phyloP scores from a whole-genome alignment of 148 eudicot species.

The Polygonum maritimum region DNA sequence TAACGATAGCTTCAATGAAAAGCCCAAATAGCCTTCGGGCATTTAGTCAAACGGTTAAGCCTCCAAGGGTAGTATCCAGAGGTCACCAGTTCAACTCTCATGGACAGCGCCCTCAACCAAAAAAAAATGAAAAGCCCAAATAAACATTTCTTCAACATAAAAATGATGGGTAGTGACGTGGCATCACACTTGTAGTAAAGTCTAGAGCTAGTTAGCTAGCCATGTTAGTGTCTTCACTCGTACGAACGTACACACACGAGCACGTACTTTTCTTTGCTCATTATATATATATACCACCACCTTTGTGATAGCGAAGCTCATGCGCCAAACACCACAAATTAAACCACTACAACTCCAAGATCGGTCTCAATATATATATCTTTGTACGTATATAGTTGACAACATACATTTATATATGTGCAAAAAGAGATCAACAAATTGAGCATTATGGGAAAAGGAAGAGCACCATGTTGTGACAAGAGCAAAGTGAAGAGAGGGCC shows the following conservation, averaged over 20 bases:
- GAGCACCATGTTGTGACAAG: slow-evolving; percentile 46
- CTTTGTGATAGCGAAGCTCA: background rate
- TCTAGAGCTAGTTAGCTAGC: background rate
- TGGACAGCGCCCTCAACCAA: too few relatives aligned
- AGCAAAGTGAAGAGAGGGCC: slow-evolving; percentile 38
- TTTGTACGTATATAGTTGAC: too few relatives aligned
- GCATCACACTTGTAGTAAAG: slow-evolving; percentile 1
- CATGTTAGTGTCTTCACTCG: background rate
- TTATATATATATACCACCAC: background rate
- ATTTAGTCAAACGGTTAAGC: too few relatives aligned
- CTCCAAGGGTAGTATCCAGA: too few relatives aligned
- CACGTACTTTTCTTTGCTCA: background rate
- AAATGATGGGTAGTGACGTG: background rate
- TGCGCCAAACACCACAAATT: background rate
- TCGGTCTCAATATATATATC: too few relatives aligned
- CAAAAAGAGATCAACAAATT: background rate
- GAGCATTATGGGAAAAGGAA: slow-evolving; percentile 31
- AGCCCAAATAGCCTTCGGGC: background rate
- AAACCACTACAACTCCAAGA: background rate
- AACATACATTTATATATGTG: background rate
- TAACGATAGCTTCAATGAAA: background rate
- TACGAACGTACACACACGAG: background rate
- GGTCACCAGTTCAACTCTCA: too few relatives aligned
- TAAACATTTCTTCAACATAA: background rate
- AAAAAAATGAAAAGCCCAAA: background rate